phyloP scores from a whole-genome alignment of 2,329 filamentous ascomycete genomes.

The Pseudonectria buxi region DNA sequence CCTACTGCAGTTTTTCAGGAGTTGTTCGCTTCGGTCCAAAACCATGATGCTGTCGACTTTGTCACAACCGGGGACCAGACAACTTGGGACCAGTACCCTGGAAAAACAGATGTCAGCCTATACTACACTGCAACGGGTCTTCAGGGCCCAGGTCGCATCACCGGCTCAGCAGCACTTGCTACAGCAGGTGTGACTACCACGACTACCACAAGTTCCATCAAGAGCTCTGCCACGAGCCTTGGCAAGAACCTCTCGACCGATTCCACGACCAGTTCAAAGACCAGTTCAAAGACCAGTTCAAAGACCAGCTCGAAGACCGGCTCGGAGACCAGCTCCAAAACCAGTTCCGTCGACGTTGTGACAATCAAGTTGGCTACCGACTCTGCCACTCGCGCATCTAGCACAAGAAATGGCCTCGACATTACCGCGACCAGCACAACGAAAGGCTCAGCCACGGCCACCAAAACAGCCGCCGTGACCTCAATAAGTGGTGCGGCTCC shows the following conservation, averaged over 20 bases:
- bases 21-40: slow-evolving; percentile 27
- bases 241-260: no score
- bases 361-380: slow-evolving; percentile 28
- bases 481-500: slow-evolving; percentile 18
- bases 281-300: no score
- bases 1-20: slow-evolving; percentile 30
- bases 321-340: no score
- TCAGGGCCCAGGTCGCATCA: slow-evolving; percentile 36
- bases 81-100: slow-evolving; percentile 26
- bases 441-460: not conserved
- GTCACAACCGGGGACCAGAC: slow-evolving; percentile 27
- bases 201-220: no score
- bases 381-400: slow-evolving; percentile 22
- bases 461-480: slow-evolving; percentile 1
- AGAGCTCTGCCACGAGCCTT: no score
- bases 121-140: slow-evolving; percentile 34
- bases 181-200: no score
- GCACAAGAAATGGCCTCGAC: not conserved
- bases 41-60: slow-evolving; percentile 12
- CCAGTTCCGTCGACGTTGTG: no score
- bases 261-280: no score
- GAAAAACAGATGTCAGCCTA: slow-evolving; percentile 33
- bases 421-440: not conserved
- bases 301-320: no score
- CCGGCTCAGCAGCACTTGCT: slow-evolving; percentile 18